phyloP scores from a whole-genome alignment of 306 rosid genomes.

The Cucurbita pepo region DNA sequence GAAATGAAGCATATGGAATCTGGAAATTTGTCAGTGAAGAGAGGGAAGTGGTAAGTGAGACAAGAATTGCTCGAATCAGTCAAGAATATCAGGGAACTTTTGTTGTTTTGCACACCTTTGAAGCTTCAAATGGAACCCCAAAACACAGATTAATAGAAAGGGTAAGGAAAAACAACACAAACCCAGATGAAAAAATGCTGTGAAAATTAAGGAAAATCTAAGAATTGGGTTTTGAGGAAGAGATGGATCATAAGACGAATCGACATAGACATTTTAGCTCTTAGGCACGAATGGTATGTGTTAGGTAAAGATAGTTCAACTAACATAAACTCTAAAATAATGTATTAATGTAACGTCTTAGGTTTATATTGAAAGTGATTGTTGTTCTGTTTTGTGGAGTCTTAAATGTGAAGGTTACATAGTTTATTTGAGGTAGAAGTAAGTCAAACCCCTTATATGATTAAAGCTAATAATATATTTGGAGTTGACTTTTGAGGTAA shows the following conservation, averaged over 20 bases:
- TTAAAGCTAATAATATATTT: neutral
- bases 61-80: neutral
- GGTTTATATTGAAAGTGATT: neutral
- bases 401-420: neutral
- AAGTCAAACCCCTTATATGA: neutral
- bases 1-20: slow-evolving; percentile 9
- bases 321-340: neutral
- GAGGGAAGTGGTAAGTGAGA: slow-evolving; percentile 19
- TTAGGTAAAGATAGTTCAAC: neutral
- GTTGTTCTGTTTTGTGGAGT: neutral
- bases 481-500: neutral
- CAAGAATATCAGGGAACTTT: neutral
- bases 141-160: neutral
- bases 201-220: neutral
- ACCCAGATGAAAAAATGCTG: too few relatives aligned
- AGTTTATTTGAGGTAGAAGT: neutral
- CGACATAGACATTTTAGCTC: too few relatives aligned
- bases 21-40: slow-evolving; percentile 9
- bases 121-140: slow-evolving; percentile 7
- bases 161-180: too few relatives aligned
- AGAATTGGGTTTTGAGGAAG: neutral
- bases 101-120: slow-evolving; percentile 11
- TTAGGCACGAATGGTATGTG: neutral
- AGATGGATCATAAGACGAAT: neutral
- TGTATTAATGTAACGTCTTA: neutral